Conservation (phyloP, 1,139 yeast genomes). For the Zhuliangozyma parablackwelliae region DNA sequence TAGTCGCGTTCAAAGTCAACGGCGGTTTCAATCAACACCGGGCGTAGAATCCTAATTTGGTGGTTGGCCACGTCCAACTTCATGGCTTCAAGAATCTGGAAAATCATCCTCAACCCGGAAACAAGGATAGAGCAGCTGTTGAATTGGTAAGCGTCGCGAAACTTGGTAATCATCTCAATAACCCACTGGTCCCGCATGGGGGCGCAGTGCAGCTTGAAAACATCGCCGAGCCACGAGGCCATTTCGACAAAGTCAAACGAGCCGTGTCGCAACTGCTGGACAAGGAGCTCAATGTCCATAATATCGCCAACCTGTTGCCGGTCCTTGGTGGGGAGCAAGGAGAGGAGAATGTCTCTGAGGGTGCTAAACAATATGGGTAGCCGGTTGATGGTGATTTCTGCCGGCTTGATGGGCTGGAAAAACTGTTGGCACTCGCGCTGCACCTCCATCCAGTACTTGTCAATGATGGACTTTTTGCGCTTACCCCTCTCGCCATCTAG, state of each 20-base stretch:
- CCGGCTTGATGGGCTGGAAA: conserved; percentile 15
- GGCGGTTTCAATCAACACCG: conserved; percentile 81
- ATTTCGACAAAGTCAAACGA: conserved; percentile 65
- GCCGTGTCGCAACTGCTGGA: conserved; percentile 70
- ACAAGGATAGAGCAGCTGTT: conserved; percentile 56
- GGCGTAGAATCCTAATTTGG: conserved; percentile 81
- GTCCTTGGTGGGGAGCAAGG: conserved; percentile 76
- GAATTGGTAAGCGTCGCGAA: conserved; percentile 56
- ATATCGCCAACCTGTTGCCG: conserved; percentile 65
- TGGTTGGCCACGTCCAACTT: conserved; percentile 93
- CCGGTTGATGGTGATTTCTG: conserved; percentile 37
- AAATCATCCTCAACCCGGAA: conserved; percentile 73
- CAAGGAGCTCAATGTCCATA: conserved; percentile 70
- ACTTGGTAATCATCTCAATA: conserved; percentile 71
- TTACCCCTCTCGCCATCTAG: conserved; percentile 87
- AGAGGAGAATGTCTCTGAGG: conserved; percentile 68
- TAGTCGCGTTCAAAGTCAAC: conserved; percentile 90
- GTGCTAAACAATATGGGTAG: conserved; percentile 70
- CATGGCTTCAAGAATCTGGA: conserved; percentile 92
- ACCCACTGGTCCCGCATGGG: conserved; percentile 95
- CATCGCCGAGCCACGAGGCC: conserved; percentile 65
- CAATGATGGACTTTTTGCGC: conserved; percentile 70
- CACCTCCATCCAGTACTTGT: conserved; percentile 79
- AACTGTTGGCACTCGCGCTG: conserved; percentile 54
- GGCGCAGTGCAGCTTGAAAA: conserved; percentile 83